phyloP scores from a whole-genome alignment of 2,329 filamentous ascomycete genomes.

The Penicillium sp. region DNA sequence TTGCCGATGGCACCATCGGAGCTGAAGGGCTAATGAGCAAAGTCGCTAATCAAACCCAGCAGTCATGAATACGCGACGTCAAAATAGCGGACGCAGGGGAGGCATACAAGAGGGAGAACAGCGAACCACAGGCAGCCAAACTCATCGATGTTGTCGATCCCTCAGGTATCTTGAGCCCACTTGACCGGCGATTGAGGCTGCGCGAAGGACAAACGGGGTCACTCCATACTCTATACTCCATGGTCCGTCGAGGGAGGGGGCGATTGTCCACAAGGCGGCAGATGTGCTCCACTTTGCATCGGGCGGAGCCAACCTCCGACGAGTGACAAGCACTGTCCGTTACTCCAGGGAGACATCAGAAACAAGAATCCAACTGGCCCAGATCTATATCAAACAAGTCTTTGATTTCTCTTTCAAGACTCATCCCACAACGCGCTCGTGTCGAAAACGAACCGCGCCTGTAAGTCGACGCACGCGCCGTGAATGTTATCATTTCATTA shows the following conservation, averaged over 20 bases:
- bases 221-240: not conserved
- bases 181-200: not conserved
- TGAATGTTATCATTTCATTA: not conserved
- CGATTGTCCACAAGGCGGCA: not conserved
- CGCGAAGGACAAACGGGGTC: too few species aligned
- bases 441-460: not conserved
- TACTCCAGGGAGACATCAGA: not conserved
- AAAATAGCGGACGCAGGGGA: slow-evolving; percentile 13
- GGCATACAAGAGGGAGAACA: not conserved
- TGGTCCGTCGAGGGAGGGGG: not conserved
- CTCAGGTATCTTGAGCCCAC: not conserved
- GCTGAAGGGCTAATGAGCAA: not conserved
- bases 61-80: not conserved
- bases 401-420: not conserved
- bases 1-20: not conserved
- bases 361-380: not conserved
- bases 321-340: not conserved
- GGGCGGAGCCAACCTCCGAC: not conserved
- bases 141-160: slow-evolving; percentile 8
- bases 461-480: not conserved
- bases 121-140: not conserved
- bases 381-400: not conserved
- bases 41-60: not conserved
- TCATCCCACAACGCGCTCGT: not conserved
- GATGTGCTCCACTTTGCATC: not conserved